Evolutionary conservation across 2,329 filamentous ascomycete species (phyloP).

Genomic region (Thielaviopsis musarum): DNA sequence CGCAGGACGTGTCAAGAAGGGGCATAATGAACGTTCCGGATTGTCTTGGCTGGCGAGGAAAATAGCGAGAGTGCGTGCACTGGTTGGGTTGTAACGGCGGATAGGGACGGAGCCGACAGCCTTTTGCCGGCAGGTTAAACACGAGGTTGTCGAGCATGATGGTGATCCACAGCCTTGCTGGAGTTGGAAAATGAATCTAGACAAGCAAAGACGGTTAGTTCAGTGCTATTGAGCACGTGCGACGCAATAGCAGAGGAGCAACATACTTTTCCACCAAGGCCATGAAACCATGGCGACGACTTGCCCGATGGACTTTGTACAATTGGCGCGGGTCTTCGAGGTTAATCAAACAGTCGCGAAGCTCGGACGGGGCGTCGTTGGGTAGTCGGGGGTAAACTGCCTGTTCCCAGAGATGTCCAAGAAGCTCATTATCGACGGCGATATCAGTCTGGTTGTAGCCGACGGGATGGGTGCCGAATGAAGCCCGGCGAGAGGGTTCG

Average conservation of each 20-base stretch:
- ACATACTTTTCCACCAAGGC: slow-evolving; percentile 48
- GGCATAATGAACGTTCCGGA: slow-evolving; percentile 53
- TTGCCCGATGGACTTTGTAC: slow-evolving; percentile 43
- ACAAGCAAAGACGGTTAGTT: slow-evolving; percentile 6
- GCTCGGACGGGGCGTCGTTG: slow-evolving; percentile 39
- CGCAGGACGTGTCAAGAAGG: slow-evolving; percentile 26
- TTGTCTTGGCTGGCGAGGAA: slow-evolving; percentile 69
- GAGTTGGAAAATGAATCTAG: slow-evolving; percentile 65
- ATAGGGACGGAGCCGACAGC: slow-evolving; percentile 50
- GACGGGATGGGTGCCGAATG: neutral
- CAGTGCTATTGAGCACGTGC: slow-evolving; percentile 12
- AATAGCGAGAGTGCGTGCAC: slow-evolving; percentile 64
- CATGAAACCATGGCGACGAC: slow-evolving; percentile 47
- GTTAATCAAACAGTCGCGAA: slow-evolving; percentile 37
- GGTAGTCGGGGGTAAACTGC: slow-evolving; percentile 43
- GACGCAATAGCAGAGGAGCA: neutral
- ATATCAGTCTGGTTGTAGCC: neutral
- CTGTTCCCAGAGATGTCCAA: slow-evolving; percentile 44
- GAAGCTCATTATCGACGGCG: slow-evolving; percentile 27
- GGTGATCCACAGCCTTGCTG: slow-evolving; percentile 58
- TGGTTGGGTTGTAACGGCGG: slow-evolving; percentile 64
- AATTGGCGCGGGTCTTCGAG: slow-evolving; percentile 45
- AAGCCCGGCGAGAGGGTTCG: slow-evolving; percentile 7
- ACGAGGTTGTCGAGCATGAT: slow-evolving; percentile 58
- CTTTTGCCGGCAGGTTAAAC: slow-evolving; percentile 60